Conservation (phyloP, 1,284 basidiomycete genomes). For the Trametes hirsuta region DNA sequence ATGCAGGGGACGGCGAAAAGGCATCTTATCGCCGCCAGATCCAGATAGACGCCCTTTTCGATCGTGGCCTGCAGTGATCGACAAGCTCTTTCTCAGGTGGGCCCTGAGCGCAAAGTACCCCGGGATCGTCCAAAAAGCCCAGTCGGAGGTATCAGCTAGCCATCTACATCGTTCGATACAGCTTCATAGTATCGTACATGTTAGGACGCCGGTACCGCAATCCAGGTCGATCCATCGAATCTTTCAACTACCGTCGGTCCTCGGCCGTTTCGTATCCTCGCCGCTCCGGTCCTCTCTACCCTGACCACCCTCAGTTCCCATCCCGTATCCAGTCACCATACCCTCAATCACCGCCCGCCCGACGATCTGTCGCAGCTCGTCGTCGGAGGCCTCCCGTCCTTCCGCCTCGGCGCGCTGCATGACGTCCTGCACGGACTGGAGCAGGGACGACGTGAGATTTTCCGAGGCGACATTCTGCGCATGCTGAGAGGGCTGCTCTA, state of each 20-base stretch:
- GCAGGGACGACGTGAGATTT: conserved; percentile 67
- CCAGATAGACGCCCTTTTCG: conserved; percentile 10
- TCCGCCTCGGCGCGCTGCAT: conserved; percentile 66
- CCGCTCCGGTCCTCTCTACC: conserved; percentile 22
- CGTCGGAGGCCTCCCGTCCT: conserved; percentile 59
- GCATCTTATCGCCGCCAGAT: conserved; percentile 13
- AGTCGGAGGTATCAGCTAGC: too few relatives aligned
- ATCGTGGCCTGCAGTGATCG: background rate
- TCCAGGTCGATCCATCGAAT: background rate
- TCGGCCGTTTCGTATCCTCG: conserved; percentile 34
- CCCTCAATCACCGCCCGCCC: conserved; percentile 63
- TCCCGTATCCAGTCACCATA: conserved; percentile 58
- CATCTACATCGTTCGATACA: background rate
- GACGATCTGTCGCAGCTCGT: conserved; percentile 60
- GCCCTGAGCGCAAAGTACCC: background rate
- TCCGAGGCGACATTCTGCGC: conserved; percentile 72
- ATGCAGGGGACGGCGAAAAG: background rate
- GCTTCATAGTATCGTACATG: background rate
- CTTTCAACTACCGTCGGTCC: conserved; percentile 30
- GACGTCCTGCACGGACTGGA: conserved; percentile 68
- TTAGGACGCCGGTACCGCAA: background rate
- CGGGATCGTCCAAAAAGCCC: too few relatives aligned
- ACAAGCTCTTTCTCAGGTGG: background rate
- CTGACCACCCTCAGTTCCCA: conserved; percentile 37
- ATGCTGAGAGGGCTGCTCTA: conserved; percentile 60